Evolutionary conservation across 768 basidiomycete species (phyloP).

Genomic region (Auriscalpium microsporum): DNA sequence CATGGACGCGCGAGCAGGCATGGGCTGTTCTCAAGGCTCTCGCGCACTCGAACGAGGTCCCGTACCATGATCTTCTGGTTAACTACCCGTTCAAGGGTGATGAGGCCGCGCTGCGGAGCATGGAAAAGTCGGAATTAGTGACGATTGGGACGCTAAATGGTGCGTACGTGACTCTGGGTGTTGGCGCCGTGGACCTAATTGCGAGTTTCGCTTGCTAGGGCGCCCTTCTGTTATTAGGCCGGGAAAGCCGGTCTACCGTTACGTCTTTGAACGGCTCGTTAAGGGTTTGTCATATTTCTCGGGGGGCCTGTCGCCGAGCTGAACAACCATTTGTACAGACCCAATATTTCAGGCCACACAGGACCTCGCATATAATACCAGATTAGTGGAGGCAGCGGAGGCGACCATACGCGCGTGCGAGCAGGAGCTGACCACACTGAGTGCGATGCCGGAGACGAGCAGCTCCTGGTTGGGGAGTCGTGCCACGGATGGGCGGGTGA

Average conservation of each 20-base stretch:
- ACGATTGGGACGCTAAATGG: constrained; percentile 71
- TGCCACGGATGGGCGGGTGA: constrained; percentile 51
- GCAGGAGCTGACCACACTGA: constrained; percentile 61
- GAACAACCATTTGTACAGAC: constrained; percentile 36
- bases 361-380: constrained; percentile 75
- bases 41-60: constrained; percentile 59
- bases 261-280: constrained; percentile 76
- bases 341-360: constrained; percentile 71
- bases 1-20: constrained; percentile 83
- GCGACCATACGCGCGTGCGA: constrained; percentile 63
- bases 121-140: constrained; percentile 89
- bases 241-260: constrained; percentile 84
- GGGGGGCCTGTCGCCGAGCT: neutral
- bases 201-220: constrained; percentile 33
- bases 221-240: constrained; percentile 79
- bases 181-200: neutral
- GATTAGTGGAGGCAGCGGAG: constrained; percentile 47
- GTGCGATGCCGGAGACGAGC: constrained; percentile 49
- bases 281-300: constrained; percentile 41
- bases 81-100: constrained; percentile 92
- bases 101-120: constrained; percentile 65
- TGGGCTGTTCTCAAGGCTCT: constrained; percentile 78
- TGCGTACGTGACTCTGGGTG: constrained; percentile 17
- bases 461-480: constrained; percentile 36
- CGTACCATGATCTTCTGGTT: constrained; percentile 74